Percentiles rank a stretch among this genome's conserved stretches.
Evolutionary conservation across 768 basidiomycete genomes (phyloP).

Genomic region (Xerocomus brunneocitrinus): DNA sequence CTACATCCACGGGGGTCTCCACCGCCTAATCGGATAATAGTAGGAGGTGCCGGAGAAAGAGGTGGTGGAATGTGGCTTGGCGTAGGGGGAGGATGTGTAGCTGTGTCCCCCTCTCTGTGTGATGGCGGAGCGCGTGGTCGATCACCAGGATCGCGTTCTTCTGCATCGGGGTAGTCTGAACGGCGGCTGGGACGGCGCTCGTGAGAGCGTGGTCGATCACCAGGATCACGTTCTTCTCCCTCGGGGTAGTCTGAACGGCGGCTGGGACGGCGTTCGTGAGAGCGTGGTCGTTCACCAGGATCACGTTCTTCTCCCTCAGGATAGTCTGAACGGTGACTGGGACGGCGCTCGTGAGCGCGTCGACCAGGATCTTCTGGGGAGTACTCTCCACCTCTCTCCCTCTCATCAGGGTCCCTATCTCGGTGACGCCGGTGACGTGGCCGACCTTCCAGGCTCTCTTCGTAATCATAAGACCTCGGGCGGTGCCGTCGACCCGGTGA

Average conservation of each 20-base stretch:
- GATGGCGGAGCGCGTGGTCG: slow-evolving; percentile 10
- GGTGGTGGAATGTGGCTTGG: background rate
- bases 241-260: slow-evolving; percentile 13
- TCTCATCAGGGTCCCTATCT: background rate
- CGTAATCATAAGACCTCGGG: background rate
- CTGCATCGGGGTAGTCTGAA: slow-evolving; percentile 7
- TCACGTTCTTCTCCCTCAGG: slow-evolving; percentile 12
- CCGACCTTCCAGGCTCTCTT: slow-evolving; percentile 8
- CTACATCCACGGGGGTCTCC: slow-evolving; percentile 16
- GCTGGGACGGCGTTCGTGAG: slow-evolving; percentile 10
- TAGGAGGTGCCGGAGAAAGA: slow-evolving; percentile 24
- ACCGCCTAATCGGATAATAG: slow-evolving; percentile 26
- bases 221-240: slow-evolving; percentile 12
- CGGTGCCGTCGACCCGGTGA: slow-evolving; percentile 11
- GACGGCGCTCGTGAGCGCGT: slow-evolving; percentile 3
- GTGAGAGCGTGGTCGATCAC: slow-evolving; percentile 6
- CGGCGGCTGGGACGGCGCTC: slow-evolving; percentile 16
- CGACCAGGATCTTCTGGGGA: slow-evolving; percentile 11
- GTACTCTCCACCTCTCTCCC: slow-evolving; percentile 1
- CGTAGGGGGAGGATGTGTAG: background rate
- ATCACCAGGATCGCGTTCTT: slow-evolving; percentile 14
- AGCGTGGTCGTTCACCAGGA: slow-evolving; percentile 10
- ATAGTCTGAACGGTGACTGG: slow-evolving; percentile 13
- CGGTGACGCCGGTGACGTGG: background rate
- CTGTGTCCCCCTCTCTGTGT: slow-evolving; percentile 11